Conservation (phyloP, 441 rosid species). For the Brassica hybrid region DNA sequence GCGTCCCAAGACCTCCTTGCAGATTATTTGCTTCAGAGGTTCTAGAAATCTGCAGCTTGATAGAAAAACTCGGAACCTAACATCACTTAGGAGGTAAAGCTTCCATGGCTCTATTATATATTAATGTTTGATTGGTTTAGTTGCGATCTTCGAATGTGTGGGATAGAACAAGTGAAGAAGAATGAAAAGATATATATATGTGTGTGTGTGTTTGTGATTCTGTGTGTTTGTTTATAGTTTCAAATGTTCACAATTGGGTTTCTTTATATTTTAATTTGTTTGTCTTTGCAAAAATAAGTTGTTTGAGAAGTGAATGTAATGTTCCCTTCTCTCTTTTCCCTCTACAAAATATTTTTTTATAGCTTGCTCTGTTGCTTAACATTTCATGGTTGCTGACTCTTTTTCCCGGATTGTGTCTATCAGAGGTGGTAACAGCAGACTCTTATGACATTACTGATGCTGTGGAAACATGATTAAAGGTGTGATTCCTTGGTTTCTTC, state of each 20-base stretch:
- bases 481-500: slow-evolving; percentile 13
- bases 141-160: neutral
- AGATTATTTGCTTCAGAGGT: neutral
- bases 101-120: neutral
- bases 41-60: neutral
- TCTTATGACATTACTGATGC: slow-evolving; percentile 56
- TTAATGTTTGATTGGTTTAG: neutral
- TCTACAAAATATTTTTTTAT: neutral
- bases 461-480: slow-evolving; percentile 46
- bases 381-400: slow-evolving; percentile 47
- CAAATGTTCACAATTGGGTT: neutral
- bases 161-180: too few relatives aligned
- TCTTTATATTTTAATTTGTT: neutral
- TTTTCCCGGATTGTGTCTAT: slow-evolving; percentile 62
- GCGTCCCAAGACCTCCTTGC: too few relatives aligned
- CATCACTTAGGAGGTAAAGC: neutral
- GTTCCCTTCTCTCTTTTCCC: neutral
- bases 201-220: too few relatives aligned
- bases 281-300: slow-evolving; percentile 17
- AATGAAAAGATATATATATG: too few relatives aligned
- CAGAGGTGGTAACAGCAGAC: slow-evolving; percentile 53
- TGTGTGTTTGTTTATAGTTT: neutral
- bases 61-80: neutral
- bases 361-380: neutral
- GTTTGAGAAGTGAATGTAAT: slow-evolving; percentile 60